phyloP scores from a whole-genome alignment of 495 filamentous ascomycete species.

The Penicillium riverlandense region DNA sequence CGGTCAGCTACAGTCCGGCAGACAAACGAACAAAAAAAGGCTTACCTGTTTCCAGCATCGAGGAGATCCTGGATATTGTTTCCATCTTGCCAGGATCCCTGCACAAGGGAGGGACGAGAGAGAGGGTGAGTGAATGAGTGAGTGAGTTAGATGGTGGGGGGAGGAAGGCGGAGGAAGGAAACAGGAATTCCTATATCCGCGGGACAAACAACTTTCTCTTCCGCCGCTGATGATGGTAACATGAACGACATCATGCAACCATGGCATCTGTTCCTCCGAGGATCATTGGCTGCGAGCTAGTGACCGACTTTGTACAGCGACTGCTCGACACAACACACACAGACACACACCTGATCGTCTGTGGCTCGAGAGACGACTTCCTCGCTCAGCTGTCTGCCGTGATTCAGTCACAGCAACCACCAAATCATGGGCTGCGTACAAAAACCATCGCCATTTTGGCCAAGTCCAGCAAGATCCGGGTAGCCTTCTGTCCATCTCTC shows the following conservation, averaged over 20 bases:
- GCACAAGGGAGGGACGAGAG: conserved; percentile 14
- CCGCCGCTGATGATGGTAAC: conserved; percentile 10
- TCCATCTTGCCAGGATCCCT: conserved; percentile 55
- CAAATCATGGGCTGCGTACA: conserved; percentile 39
- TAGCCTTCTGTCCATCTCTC: conserved; percentile 67
- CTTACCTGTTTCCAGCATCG: conserved; percentile 84
- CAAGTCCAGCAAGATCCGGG: conserved; percentile 55
- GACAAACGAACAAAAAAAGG: neutral
- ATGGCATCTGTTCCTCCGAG: neutral
- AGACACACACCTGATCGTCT: conserved; percentile 62
- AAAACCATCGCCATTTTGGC: conserved; percentile 65
- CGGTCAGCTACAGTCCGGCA: conserved; percentile 13
- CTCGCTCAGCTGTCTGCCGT: conserved; percentile 39
- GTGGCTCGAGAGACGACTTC: conserved; percentile 58
- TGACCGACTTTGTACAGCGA: conserved; percentile 54
- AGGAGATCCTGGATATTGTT: conserved; percentile 91
- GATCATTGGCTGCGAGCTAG: conserved; percentile 17
- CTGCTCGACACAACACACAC: conserved; percentile 46
- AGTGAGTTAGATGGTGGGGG: too few species aligned
- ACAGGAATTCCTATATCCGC: conserved; percentile 2
- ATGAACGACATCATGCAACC: neutral
- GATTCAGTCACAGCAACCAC: conserved; percentile 12
- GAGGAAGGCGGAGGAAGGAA: conserved; percentile 8
- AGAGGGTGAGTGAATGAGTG: conserved; percentile 7
- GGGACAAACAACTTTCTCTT: conserved; percentile 1